phyloP scores from a whole-genome alignment of 148 eudicot genomes.

The Rhododendron vialii region DNA sequence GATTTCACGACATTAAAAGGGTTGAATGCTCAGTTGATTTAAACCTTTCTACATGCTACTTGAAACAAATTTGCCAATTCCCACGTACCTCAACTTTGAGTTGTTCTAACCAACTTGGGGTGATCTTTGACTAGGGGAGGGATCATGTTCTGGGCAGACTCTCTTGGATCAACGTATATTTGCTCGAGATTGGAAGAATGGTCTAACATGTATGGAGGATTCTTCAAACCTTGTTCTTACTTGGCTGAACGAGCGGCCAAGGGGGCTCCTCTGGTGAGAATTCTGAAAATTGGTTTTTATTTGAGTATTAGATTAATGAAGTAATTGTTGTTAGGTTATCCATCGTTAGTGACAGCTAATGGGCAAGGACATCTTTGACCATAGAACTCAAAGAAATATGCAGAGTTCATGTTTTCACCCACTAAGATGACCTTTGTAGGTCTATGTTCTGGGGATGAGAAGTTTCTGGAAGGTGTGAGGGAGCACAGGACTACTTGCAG shows the following conservation, averaged over 20 bases:
- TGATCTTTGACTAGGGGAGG: conserved; percentile 59
- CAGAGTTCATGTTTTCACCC: not conserved
- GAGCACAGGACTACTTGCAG: no score
- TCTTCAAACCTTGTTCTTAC: conserved; percentile 84
- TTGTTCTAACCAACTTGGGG: conserved; percentile 2
- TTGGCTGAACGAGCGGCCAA: conserved; percentile 79
- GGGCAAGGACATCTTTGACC: not conserved
- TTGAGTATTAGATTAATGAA: not conserved
- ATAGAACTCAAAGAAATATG: not conserved
- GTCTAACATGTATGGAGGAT: conserved; percentile 74
- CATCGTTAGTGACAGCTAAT: not conserved
- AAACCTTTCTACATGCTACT: not conserved
- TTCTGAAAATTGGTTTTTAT: not conserved
- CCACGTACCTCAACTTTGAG: not conserved
- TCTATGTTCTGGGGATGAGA: not conserved
- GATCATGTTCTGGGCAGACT: conserved; percentile 83
- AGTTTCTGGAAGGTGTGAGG: no score
- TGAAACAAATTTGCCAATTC: no score
- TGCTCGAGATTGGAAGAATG: conserved; percentile 73
- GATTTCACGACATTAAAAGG: not conserved
- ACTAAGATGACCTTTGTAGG: not conserved
- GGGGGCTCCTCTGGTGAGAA: conserved; percentile 72
- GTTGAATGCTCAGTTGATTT: not conserved
- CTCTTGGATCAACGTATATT: conserved; percentile 80
- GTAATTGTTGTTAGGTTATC: not conserved